These are phyloP conservation scores for Cladosporium sp. DNA, from an alignment of 2,329 filamentous ascomycete species.

Conservation along the genomic window DNA sequence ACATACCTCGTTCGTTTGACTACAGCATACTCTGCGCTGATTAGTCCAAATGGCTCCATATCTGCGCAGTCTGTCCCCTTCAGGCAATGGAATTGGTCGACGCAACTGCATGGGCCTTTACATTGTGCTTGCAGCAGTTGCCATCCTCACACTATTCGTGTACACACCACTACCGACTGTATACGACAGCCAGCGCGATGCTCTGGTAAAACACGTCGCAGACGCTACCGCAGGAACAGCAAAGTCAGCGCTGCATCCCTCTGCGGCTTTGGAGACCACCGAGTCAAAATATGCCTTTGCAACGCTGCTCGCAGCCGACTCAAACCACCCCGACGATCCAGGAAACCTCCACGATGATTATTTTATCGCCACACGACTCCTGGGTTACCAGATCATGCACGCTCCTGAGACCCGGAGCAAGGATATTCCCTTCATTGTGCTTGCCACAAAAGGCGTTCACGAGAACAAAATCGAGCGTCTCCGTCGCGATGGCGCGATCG, in stretches of 20 bases:
- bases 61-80: slow-evolving; percentile 14
- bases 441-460: slow-evolving; percentile 32
- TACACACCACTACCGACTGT: slow-evolving; percentile 15
- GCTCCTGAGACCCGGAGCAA: slow-evolving; percentile 31
- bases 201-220: slow-evolving; percentile 14
- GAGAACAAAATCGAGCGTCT: slow-evolving; percentile 31
- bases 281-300: slow-evolving; percentile 32
- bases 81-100: slow-evolving; percentile 9
- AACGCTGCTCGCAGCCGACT: slow-evolving; percentile 31
- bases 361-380: slow-evolving; percentile 33
- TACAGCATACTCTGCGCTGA: background rate
- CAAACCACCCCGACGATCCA: slow-evolving; percentile 19
- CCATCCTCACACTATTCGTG: slow-evolving; percentile 13
- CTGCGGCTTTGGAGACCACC: background rate
- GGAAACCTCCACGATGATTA: slow-evolving; percentile 31
- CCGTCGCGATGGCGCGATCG: slow-evolving; percentile 32
- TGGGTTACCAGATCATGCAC: slow-evolving; percentile 36
- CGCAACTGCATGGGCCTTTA: slow-evolving; percentile 14
- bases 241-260: background rate
- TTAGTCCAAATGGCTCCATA: slow-evolving; percentile 5
- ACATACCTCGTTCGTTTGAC: background rate
- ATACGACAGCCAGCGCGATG: slow-evolving; percentile 17
- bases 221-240: background rate
- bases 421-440: slow-evolving; percentile 34
- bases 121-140: slow-evolving; percentile 3